These are phyloP conservation scores for Barnettozyma siamensis DNA, from an alignment of 805 yeast species.

Conservation along the genomic window DNA sequence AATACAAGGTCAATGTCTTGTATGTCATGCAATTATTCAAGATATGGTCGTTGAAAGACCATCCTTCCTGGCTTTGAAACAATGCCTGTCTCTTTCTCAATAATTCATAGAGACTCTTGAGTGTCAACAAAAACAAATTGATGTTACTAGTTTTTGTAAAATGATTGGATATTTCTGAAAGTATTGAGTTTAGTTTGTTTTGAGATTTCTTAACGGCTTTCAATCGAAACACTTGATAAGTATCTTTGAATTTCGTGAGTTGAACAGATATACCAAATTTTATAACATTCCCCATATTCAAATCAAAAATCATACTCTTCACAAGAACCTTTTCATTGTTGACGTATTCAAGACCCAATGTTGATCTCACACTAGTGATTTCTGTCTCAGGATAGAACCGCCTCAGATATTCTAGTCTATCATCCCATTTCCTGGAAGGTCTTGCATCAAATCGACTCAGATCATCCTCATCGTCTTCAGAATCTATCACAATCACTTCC, in stretches of 20 bases:
- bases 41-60: background rate
- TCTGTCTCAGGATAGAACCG: constrained; percentile 21
- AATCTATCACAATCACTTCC: background rate
- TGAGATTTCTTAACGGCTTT: constrained; percentile 14
- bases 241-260: constrained; percentile 10
- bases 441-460: constrained; percentile 13
- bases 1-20: constrained; percentile 1
- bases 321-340: constrained; percentile 7
- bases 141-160: constrained; percentile 14
- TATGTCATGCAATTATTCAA: constrained; percentile 1
- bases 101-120: constrained; percentile 16
- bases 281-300: constrained; percentile 11
- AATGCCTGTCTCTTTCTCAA: constrained; percentile 10
- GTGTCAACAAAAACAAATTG: constrained; percentile 16
- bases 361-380: constrained; percentile 13
- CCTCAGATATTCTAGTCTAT: constrained; percentile 17
- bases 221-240: constrained; percentile 13
- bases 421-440: constrained; percentile 21
- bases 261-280: constrained; percentile 12
- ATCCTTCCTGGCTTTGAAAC: background rate
- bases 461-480: constrained; percentile 7
- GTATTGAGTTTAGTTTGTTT: constrained; percentile 19
- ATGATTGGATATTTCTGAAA: constrained; percentile 7
- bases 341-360: constrained; percentile 13
- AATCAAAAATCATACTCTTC: constrained; percentile 17